Evolutionary conservation across 768 basidiomycete genomes (phyloP).

Genomic region (Amanita thiersii): DNA sequence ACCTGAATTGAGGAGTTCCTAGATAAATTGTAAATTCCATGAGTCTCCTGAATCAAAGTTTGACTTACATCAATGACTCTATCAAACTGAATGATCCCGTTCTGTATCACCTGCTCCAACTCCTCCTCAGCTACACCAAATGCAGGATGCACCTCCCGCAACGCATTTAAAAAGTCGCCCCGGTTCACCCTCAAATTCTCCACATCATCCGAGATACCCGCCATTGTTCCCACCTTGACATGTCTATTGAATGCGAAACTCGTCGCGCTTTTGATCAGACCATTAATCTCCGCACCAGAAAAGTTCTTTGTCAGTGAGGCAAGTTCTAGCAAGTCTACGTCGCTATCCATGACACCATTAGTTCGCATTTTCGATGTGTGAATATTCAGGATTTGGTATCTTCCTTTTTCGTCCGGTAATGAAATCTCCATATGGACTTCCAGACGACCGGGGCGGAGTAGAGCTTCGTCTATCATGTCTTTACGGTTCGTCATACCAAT

Average conservation of each 20-base stretch:
- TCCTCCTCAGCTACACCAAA: conserved; percentile 99
- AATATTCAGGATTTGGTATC: conserved; percentile 89
- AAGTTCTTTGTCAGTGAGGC: conserved; percentile 91
- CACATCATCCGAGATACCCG: conserved; percentile 92
- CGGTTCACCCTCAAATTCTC: conserved; percentile 87
- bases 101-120: conserved; percentile 84
- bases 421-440: conserved; percentile 99
- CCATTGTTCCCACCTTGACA: conserved; percentile 96
- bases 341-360: conserved; percentile 82
- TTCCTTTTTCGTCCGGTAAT: conserved; percentile 88
- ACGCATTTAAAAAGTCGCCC: conserved; percentile 79
- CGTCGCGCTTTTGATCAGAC: conserved; percentile 95
- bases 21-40: conserved; percentile 9
- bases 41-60: conserved; percentile 1
- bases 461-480: conserved; percentile 99
- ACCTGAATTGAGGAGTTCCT: conserved; percentile 86
- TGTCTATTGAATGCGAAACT: conserved; percentile 98
- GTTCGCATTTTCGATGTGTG: conserved; percentile 92
- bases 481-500: conserved; percentile 99
- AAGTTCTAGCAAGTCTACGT: conserved; percentile 79
- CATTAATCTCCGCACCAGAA: conserved; percentile 92
- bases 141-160: conserved; percentile 92
- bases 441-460: conserved; percentile 94
- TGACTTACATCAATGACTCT: conserved; percentile 61
- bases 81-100: conserved; percentile 92